Evolutionary conservation across 1,284 basidiomycete species (phyloP).

Genomic region (Tremellales sp.): DNA sequence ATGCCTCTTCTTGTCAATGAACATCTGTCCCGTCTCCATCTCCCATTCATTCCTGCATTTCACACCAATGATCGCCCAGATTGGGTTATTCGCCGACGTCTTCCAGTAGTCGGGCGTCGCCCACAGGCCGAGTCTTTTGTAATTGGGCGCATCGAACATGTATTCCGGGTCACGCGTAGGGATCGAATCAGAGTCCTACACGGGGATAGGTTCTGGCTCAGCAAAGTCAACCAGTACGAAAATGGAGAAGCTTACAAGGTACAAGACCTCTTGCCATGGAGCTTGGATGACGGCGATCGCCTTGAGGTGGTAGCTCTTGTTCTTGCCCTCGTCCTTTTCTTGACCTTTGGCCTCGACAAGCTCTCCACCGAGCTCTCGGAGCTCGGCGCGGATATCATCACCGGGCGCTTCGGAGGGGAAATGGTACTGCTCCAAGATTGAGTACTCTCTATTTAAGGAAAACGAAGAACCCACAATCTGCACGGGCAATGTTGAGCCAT

Average conservation of each 20-base stretch:
- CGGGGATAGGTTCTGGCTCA: not conserved
- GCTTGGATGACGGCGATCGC: slow-evolving; percentile 50
- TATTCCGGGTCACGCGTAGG: slow-evolving; percentile 47
- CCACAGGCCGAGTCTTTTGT: slow-evolving; percentile 44
- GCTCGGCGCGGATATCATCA: slow-evolving; percentile 37
- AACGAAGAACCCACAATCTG: slow-evolving; percentile 35
- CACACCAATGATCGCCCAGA: slow-evolving; percentile 52
- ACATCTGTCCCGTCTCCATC: slow-evolving; percentile 52
- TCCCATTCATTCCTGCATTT: slow-evolving; percentile 55
- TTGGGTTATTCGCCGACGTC: slow-evolving; percentile 47
- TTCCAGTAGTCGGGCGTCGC: slow-evolving; percentile 49
- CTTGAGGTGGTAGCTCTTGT: slow-evolving; percentile 52
- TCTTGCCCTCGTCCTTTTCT: slow-evolving; percentile 37
- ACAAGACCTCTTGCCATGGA: slow-evolving; percentile 51
- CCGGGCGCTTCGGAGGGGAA: slow-evolving; percentile 48
- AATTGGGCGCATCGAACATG: slow-evolving; percentile 50
- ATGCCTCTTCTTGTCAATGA: slow-evolving; percentile 51
- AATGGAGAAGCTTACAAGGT: slow-evolving; percentile 35
- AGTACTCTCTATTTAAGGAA: not conserved
- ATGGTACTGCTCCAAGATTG: slow-evolving; percentile 38
- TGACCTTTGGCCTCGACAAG: slow-evolving; percentile 45
- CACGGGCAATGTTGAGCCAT: slow-evolving; percentile 46
- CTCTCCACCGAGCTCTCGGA: slow-evolving; percentile 42
- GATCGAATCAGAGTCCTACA: slow-evolving; percentile 48
- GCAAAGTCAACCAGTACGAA: not conserved